Base-by-base conservation (phyloP, 768 basidiomycete species). In the Scleroderma citrinum region DNA sequence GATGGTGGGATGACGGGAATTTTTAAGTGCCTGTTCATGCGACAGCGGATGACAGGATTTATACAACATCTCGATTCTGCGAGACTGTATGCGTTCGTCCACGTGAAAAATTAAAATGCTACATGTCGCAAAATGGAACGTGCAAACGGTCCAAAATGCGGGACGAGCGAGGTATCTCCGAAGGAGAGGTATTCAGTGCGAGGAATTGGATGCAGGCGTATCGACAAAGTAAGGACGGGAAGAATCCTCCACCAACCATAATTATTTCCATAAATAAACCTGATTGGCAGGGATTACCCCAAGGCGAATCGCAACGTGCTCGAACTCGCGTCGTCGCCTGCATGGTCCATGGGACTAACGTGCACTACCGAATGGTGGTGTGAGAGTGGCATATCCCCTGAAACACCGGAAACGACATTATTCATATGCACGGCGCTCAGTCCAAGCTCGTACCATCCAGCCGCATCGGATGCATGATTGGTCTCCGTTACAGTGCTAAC, bases 261-360 rank as follows among this genome's bases (percentile, higher is more conserved):
- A 52, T 56, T 63, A 63, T 44, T 51, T 50, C 51, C 52, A 64
- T 63, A 63, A 64, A 63, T 63, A 63, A n/a, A 39, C 20, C 16
- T 31, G 35, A 35, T 43, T 11, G 41, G 17, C 31, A 19, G 26
- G 34, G 17, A 5, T 65, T 47, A 66, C 17, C 64, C 64, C 41
- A 66, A 43, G 13, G 64, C 64, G 30, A 67, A 66, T 24, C 66
- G 49, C 37, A 66, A 39, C 20, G 66, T 66, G 40, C 64, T 66
- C 45, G 63, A 63, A 36, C 51, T 60, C 14, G 50, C 54, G 20
- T 65, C 64, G 5, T 56, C 58, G 14, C 52, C 59, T 10, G 44
- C 21, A 2, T 26, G 24, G 11, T 31, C 29, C 26, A 31, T 44
- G 16, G 24, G 29, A 2, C 16, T 5, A n/a, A 44, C 26, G n/a